Percentiles rank a stretch among this genome's conserved stretches.
Conservation (phyloP, 805 yeast species). For the Nakazawaea ambrosiae region DNA sequence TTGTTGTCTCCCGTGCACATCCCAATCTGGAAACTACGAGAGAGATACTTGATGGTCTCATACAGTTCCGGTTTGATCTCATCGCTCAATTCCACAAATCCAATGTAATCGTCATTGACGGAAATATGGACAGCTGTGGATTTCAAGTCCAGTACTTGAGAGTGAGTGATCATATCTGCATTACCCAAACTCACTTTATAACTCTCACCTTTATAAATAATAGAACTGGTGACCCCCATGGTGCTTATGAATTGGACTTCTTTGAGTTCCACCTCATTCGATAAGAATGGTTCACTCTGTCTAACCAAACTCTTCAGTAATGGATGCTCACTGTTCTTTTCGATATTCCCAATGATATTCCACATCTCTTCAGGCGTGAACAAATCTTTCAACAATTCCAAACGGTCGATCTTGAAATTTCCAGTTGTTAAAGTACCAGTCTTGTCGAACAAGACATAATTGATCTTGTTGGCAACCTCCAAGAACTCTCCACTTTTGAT, state of each 20-base stretch:
- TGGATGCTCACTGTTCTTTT: conserved; percentile 79
- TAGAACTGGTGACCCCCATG: conserved; percentile 14
- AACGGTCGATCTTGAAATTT: conserved; percentile 42
- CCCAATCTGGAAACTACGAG: conserved; percentile 55
- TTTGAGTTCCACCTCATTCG: conserved; percentile 18
- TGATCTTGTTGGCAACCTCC: conserved; percentile 61
- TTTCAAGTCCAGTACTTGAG: background rate
- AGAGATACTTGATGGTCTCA: conserved; percentile 50
- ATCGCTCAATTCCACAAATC: conserved; percentile 65
- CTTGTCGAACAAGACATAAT: conserved; percentile 79
- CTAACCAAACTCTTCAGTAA: conserved; percentile 61
- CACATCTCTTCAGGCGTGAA: conserved; percentile 28
- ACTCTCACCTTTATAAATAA: conserved; percentile 16
- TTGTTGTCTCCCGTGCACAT: conserved; percentile 83
- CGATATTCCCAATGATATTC: conserved; percentile 52
- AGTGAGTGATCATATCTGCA: conserved; percentile 20
- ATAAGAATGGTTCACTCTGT: background rate
- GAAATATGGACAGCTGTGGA: conserved; percentile 27
- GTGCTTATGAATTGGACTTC: conserved; percentile 13
- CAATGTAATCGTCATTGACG: conserved; percentile 51
- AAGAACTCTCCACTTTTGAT: conserved; percentile 90
- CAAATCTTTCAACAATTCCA: conserved; percentile 8
- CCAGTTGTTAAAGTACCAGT: conserved; percentile 95
- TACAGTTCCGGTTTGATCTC: conserved; percentile 58
- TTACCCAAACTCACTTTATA: conserved; percentile 50